Evolutionary conservation across 805 yeast species (phyloP), one percentile per base, ranked within the genome.

Genomic region (Candida pseudofarinosa): DNA sequence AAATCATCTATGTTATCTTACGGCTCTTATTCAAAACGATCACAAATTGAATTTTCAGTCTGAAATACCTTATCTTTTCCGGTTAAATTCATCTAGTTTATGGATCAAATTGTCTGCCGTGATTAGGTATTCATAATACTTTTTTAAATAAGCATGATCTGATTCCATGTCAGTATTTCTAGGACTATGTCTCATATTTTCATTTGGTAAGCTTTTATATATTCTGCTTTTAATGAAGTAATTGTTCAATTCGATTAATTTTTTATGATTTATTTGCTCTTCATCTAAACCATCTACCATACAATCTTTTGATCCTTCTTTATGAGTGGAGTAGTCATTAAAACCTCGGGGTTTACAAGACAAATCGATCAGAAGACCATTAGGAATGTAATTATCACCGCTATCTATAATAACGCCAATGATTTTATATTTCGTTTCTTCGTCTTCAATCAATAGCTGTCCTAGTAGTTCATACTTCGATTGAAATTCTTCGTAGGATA

Each of bases 361-460:
- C 23, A 38, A 28, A 16, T 41, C 53, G 14, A 45, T 38, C 4
- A 39, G 32, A 14, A 37, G 34, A 32, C 33, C 42, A 8, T 40
- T 38, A 3, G 60, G 53, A 16, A 49, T 43, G 44, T 69, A 70
- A 33, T 54, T 37, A 30, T 67, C 68, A 17, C 76, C 77, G 30
- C 71, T 65, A 44, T 72, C 71, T 18, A 72, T 51, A 51, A 65
- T 47, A 14, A 72, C 60, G 1, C 77, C 76, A 3, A 68, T 36
- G 4, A 69, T 46, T 20, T 51, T 46, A 12, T 48, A 35, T 40
- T 52, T 56, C 4, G 50, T 39, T 1, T 36, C 23, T 4, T 18
- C 15, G 3, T 47, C 44, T 4, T 49, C 51, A 14, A 42, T 35
- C 8, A 63, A 44, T 12, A 65, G 23, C n/a, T 38, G 39, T 8